Evolutionary conservation across 345 rosid species (phyloP), one percentile per base, ranked within the genome.

Genomic region (Excoecaria agallocha): DNA sequence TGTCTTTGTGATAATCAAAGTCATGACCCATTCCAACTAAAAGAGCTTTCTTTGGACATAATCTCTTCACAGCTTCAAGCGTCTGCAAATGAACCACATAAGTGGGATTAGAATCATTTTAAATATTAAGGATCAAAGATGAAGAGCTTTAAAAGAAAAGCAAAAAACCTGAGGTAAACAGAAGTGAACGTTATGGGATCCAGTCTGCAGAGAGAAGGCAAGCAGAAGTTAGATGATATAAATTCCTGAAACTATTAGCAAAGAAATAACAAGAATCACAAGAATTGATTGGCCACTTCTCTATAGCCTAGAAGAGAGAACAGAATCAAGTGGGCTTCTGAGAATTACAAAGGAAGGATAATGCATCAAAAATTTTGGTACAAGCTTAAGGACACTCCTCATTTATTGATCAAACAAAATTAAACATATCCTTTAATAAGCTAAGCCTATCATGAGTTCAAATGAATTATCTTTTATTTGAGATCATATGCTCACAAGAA

Each of bases 21-120:
- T 90, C 91, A 77, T 95, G 99, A 41, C 91, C 87, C 99, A 95
- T 88, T 74, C 99, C 98, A 15, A 91, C 76, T 63, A 95, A 75
- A 56, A 93, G 89, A 82, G 93, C 97, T 70, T 72, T 86, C 81
- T 91, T 95, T 12, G 99, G 98, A 75, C 88, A 78, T 61, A 95
- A 76, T 77, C 87, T 89, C 87, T 86, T 95, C 78, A 95, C 81
- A n/a, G 97, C 86, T 49, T 91, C 96, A 59, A 95, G 91, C 63
- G 90, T 82, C 99, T 95, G 87, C 66, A 78, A 4, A 63, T 20
- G 37, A n/a, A n/a, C 19, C 12, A 80, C 41, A 24, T 20, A 64
- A 25, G 71, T 61, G 22, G 22, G 8, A 37, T 8, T 43, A 38
- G 25, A 20, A 45, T 16, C 51, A 66, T 45, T 45, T 66, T 37